Evolutionary conservation across 805 yeast genomes (phyloP), one percentile per base, ranked within the genome.

Genomic region (Monosporozyma siamensis): DNA sequence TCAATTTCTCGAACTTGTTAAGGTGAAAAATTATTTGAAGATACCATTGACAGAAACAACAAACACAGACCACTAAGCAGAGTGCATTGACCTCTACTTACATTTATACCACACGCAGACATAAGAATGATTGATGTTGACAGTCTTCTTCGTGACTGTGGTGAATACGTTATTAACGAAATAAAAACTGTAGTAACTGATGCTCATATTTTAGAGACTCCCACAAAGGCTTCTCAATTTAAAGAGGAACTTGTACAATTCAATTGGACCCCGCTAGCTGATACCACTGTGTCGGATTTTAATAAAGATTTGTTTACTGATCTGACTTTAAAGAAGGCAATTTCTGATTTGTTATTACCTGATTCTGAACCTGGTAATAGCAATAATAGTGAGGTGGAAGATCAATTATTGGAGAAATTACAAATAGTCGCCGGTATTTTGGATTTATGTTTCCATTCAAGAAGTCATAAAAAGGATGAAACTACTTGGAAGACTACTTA

Each of bases 401-500:
- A 12, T 11, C 15, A 12, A 11, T 15, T 40, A 8, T 36, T 12
- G n/a, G 42, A 42, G 7, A 40, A 32, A 23, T 14, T 44, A 2
- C 41, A 46, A 9, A n/a, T 44, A 2, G 45, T 50, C 39, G 50
- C 54, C 7, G 46, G 38, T 14, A 49, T 48, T 17, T 47, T 61
- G 35, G 65, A 61, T 44, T 51, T 54, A 37, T 50, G 56, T 29
- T 57, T 47, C 34, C 50, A 50, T 35, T 47, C 58, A 4, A 53
- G 48, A 40, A 27, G 17, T 5, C 31, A 42, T 26, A 50, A 55
- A 39, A 47, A 39, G 30, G 39, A 34, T 35, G 46, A 46, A 7
- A 17, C 25, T 4, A 24, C 26, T 18, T 59, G 65, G 64, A 42
- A 50, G 11, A 29, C 40, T 1, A 17, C 55, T 2, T 59, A 40